Conservation (phyloP, 805 yeast species). For the Lipomyces japonicus region DNA sequence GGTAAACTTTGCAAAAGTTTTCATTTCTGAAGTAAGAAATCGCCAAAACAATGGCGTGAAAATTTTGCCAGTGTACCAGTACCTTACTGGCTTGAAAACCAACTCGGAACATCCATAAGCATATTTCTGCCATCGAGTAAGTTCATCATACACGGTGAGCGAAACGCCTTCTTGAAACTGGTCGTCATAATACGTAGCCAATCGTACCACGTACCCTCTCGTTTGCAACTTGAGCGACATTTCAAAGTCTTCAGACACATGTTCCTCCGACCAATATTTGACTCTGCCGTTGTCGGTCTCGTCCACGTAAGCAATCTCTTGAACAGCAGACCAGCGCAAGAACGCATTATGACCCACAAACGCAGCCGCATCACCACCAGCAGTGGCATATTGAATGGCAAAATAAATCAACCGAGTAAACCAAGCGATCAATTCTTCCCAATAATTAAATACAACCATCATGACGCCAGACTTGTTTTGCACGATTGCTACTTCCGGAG, state of each 20-base stretch:
- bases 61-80: constrained; percentile 11
- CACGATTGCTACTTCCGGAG: constrained; percentile 23
- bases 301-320: constrained; percentile 17
- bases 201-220: constrained; percentile 15
- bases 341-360: constrained; percentile 27
- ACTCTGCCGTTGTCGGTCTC: constrained; percentile 15
- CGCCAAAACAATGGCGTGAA: constrained; percentile 22
- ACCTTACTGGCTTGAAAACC: constrained; percentile 12
- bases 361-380: constrained; percentile 25
- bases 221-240: constrained; percentile 22
- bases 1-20: constrained; percentile 19
- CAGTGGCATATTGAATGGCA: constrained; percentile 22
- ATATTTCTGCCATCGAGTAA: constrained; percentile 26
- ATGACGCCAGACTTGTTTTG: constrained; percentile 22
- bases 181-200: constrained; percentile 14
- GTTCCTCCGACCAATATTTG: constrained; percentile 24
- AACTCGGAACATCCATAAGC: constrained; percentile 24
- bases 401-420: constrained; percentile 24
- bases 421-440: constrained; percentile 25
- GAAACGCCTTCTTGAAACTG: constrained; percentile 25
- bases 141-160: constrained; percentile 22
- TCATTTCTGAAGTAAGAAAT: constrained; percentile 16
- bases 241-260: constrained; percentile 26
- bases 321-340: constrained; percentile 24
- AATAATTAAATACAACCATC: constrained; percentile 22